Base-by-base conservation (phyloP, 495 filamentous ascomycete genomes). In the Annulohypoxylon bovei region DNA sequence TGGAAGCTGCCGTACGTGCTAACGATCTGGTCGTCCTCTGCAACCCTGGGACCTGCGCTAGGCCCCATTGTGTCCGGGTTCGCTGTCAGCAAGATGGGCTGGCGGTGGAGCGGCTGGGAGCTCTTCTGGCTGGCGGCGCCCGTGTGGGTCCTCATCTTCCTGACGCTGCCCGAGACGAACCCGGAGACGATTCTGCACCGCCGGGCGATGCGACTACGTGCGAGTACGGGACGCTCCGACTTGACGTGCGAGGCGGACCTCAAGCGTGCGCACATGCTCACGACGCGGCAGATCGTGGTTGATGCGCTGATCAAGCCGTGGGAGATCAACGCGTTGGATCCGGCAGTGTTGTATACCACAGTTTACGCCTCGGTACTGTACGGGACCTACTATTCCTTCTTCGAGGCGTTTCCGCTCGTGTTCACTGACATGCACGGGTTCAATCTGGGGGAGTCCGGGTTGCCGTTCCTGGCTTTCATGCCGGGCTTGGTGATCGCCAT, bases 321-420 rank as follows among this genome's bases (percentile, higher is more conserved):
- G 55, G 81, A 89, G 76, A 88, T 91, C 70, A 87, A 86, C 25
- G 75, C 89, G 65, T 82, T 85, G 40, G 89, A 91, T 58, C 88
- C 88, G 0, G 83, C 86, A 30, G 85, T 91, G 12, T 79, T 85
- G 6, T 91, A 90, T 80, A 84, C 86, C 0, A 87, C 87, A 44
- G 62, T 91, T 2, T 89, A 92, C 62, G 55, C 88, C 1, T 89
- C 91, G 1, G 81, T 94, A 6, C 77, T 93, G 12, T 81, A 94
- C 11, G 91, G 89, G 9, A 88, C 93, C 27, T 78, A 93, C 4
- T 94, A 95, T 70, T 86, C 93, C 7, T 95, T 94, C 79, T 93
- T 95, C 73, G 90, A 91, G 14, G 91, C 91, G 1, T 94, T 93
- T 70, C 84, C 90, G 12, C 76, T 93, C 27, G 88, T 93, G 30